Evolutionary conservation across 345 rosid genomes (phyloP).

Genomic region (Corymbia maculata): DNA sequence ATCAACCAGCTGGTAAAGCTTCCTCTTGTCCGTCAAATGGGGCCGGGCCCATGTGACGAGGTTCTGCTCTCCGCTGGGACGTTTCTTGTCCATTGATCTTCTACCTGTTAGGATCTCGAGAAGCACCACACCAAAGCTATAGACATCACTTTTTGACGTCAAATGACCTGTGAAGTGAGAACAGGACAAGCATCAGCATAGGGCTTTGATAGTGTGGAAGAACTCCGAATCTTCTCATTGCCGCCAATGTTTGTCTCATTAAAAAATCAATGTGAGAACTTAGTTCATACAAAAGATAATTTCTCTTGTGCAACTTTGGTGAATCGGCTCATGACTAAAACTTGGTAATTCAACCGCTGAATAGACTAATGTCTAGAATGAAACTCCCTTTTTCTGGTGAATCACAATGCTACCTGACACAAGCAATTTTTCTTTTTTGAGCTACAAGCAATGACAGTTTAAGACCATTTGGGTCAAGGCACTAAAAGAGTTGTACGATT

Average conservation of each 20-base stretch:
- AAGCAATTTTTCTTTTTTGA: background rate
- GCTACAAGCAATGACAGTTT: background rate
- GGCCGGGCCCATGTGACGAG: slow-evolving; percentile 93
- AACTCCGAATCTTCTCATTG: background rate
- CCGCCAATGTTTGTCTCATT: background rate
- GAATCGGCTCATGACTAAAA: background rate
- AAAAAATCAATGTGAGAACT: background rate
- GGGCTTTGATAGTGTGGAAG: background rate
- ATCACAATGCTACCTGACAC: background rate
- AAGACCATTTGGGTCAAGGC: background rate
- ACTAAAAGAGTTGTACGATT: background rate
- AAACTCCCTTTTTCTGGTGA: background rate
- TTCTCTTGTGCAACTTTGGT: background rate
- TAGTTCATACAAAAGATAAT: background rate
- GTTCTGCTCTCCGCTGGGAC: slow-evolving; percentile 82
- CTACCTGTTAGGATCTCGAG: slow-evolving; percentile 90
- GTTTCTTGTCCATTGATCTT: slow-evolving; percentile 95
- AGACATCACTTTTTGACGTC: slow-evolving; percentile 92
- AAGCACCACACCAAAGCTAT: slow-evolving; percentile 91
- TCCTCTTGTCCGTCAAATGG: slow-evolving; percentile 71
- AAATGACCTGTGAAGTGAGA: slow-evolving; percentile 50
- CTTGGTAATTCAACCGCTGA: background rate
- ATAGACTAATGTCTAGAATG: background rate
- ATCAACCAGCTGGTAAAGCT: slow-evolving; percentile 66
- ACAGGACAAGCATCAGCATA: background rate